These are phyloP conservation scores for Neonectria sp. DNA, from an alignment of 2,329 filamentous ascomycete species.

Conservation along the genomic window DNA sequence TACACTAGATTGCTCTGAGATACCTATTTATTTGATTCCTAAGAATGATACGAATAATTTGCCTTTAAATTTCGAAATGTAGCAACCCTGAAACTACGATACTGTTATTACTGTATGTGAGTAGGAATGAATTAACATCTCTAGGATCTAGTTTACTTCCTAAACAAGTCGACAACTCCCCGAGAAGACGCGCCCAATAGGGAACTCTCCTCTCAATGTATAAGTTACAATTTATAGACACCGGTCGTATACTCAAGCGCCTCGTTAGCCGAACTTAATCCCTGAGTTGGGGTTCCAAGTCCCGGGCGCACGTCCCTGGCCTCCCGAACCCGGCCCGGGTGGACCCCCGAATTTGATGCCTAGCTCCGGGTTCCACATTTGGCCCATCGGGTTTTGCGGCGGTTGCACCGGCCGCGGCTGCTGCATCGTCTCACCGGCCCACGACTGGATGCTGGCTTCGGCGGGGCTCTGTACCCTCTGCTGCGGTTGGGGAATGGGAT, in stretches of 20 bases:
- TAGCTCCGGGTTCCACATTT: constrained; percentile 82
- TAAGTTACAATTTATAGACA: background rate
- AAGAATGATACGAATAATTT: constrained; percentile 5
- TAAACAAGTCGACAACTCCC: background rate
- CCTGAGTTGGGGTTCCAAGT: constrained; percentile 74
- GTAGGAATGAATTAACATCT: background rate
- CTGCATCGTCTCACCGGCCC: constrained; percentile 70
- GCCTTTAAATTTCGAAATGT: background rate
- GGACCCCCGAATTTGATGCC: constrained; percentile 81
- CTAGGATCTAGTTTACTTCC: background rate
- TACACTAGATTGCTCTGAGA: constrained; percentile 28
- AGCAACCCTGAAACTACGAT: too few species aligned
- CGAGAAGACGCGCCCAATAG: background rate
- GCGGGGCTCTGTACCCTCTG: constrained; percentile 43
- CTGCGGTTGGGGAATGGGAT: constrained; percentile 43
- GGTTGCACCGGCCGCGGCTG: constrained; percentile 66
- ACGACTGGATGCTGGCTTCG: constrained; percentile 72
- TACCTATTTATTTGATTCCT: constrained; percentile 33
- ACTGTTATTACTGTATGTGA: too few species aligned
- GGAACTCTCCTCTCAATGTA: background rate
- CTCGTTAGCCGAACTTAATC: constrained; percentile 66
- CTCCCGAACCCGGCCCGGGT: constrained; percentile 41
- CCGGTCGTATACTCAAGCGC: background rate
- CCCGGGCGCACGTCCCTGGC: constrained; percentile 51
- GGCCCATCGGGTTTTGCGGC: constrained; percentile 50